These are phyloP conservation scores for Hibiscus trionum DNA, from an alignment of 345 rosid species.

Conservation along the genomic window DNA sequence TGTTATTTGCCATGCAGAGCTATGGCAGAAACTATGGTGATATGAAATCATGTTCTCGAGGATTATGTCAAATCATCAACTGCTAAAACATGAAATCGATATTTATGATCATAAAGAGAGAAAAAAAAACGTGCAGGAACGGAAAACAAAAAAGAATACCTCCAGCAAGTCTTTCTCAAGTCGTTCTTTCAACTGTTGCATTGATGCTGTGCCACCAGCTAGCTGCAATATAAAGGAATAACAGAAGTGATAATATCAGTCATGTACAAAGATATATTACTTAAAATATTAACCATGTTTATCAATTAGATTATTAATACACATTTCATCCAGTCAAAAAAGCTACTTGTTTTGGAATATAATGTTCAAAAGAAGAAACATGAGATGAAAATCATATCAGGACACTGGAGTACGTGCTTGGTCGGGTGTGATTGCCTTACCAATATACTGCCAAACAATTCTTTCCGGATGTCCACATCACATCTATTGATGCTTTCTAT, in stretches of 20 bases:
- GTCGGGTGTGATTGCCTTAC: slow-evolving; percentile 28
- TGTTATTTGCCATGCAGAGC: slow-evolving; percentile 5
- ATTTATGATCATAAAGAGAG: slow-evolving; percentile 1
- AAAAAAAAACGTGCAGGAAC: background rate
- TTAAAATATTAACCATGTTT: background rate
- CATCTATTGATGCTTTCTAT: slow-evolving; percentile 89
- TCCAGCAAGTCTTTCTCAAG: slow-evolving; percentile 96
- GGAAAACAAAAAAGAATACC: slow-evolving; percentile 27
- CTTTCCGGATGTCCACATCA: slow-evolving; percentile 94
- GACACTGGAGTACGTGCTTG: background rate
- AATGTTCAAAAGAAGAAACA: background rate
- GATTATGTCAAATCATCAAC: background rate
- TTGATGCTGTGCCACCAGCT: slow-evolving; percentile 98
- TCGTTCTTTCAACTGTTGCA: slow-evolving; percentile 98
- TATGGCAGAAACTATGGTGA: background rate
- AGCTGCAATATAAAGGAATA: slow-evolving; percentile 40
- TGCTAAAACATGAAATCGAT: background rate
- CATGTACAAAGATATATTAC: background rate
- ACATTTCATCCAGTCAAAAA: background rate
- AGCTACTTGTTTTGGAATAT: background rate
- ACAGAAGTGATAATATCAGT: background rate
- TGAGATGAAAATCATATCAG: background rate
- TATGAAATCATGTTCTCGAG: background rate
- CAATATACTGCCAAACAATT: slow-evolving; percentile 85
- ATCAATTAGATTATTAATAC: background rate